Conservation (phyloP, 2,329 filamentous ascomycete genomes). For the Xylaria arbuscula region DNA sequence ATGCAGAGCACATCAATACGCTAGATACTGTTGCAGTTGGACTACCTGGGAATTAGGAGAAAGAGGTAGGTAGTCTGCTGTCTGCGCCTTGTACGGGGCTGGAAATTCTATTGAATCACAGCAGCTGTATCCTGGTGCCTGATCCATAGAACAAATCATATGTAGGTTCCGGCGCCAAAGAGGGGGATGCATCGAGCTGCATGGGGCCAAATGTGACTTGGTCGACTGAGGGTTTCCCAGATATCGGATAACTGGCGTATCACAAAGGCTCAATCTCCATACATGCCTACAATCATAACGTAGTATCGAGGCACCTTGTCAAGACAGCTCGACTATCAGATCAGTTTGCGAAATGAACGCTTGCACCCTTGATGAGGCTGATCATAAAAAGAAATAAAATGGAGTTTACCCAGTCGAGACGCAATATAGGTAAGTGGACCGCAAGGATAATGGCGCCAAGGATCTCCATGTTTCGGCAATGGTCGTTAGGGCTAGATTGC, state of each 20-base stretch:
- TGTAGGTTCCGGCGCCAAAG: constrained; percentile 34
- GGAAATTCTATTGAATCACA: constrained; percentile 32
- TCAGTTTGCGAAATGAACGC: constrained; percentile 30
- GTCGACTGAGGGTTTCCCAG: constrained; percentile 10
- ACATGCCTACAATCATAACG: constrained; percentile 13
- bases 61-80: constrained; percentile 23
- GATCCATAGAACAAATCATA: constrained; percentile 28
- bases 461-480: constrained; percentile 33
- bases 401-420: constrained; percentile 5
- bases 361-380: constrained; percentile 30
- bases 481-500: constrained; percentile 32
- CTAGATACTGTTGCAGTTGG: constrained; percentile 13
- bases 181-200: constrained; percentile 27
- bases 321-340: constrained; percentile 14
- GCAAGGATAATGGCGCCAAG: constrained; percentile 22
- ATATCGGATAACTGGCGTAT: constrained; percentile 24
- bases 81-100: constrained; percentile 27
- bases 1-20: constrained; percentile 21
- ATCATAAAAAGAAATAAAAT: constrained; percentile 34
- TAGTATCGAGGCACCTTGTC: constrained; percentile 7
- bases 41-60: constrained; percentile 8
- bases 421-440: constrained; percentile 11
- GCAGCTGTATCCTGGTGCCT: constrained; percentile 29
- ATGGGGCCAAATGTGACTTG: constrained; percentile 23
- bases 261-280: constrained; percentile 24